These are phyloP conservation scores for Hygrophorus russula DNA, from an alignment of 768 basidiomycete genomes.

Conservation along the genomic window DNA sequence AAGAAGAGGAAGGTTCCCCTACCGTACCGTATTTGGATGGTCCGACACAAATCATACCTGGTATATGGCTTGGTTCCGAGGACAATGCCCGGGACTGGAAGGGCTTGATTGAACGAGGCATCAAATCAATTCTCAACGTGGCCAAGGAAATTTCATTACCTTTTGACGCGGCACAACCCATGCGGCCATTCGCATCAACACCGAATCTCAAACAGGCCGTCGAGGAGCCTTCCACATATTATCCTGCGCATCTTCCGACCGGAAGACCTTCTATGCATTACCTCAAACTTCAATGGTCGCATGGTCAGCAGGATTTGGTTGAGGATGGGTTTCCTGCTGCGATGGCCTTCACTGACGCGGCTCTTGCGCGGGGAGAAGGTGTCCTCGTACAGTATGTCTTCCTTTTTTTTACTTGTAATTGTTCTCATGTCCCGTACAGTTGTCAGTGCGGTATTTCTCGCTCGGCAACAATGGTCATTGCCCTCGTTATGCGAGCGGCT, in stretches of 20 bases:
- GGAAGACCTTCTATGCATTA: slow-evolving; percentile 79
- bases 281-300: slow-evolving; percentile 86
- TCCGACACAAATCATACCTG: slow-evolving; percentile 75
- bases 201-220: slow-evolving; percentile 42
- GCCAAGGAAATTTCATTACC: slow-evolving; percentile 83
- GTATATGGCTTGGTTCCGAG: slow-evolving; percentile 85
- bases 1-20: slow-evolving; percentile 52
- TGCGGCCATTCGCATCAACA: slow-evolving; percentile 56
- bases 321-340: slow-evolving; percentile 66
- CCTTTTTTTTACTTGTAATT: slow-evolving; percentile 12
- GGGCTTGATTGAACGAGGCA: slow-evolving; percentile 56
- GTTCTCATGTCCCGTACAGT: slow-evolving; percentile 24
- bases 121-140: slow-evolving; percentile 80
- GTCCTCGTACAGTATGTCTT: slow-evolving; percentile 73
- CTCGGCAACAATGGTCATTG: slow-evolving; percentile 83
- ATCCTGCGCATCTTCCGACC: slow-evolving; percentile 52
- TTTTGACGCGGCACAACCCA: slow-evolving; percentile 43
- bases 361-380: slow-evolving; percentile 64
- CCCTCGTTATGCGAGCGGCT: slow-evolving; percentile 90
- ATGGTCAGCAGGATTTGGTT: slow-evolving; percentile 87
- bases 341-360: slow-evolving; percentile 73
- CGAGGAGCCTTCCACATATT: slow-evolving; percentile 37
- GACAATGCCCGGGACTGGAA: slow-evolving; percentile 84
- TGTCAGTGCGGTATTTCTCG: slow-evolving; percentile 93
- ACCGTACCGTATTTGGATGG: slow-evolving; percentile 68